phyloP scores from a whole-genome alignment of 371 early-diverging fungal genomes.

The Thermomucor indicae-seudaticae region DNA sequence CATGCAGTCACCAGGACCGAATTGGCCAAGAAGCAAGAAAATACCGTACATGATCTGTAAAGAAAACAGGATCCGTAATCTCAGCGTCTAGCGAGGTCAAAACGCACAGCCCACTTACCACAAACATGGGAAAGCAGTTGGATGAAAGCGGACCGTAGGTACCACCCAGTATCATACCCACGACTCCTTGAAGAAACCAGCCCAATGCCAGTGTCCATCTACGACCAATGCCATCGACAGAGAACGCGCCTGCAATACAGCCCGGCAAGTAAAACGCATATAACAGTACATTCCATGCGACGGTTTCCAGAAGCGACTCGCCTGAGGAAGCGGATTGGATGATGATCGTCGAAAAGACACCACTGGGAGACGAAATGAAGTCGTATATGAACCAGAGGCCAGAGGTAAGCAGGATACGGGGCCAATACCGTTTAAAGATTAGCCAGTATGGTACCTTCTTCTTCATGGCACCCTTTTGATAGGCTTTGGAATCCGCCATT shows the following conservation, averaged over 20 bases:
- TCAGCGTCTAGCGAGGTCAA: not conserved
- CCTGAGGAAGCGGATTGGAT: slow-evolving; percentile 39
- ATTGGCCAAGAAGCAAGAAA: slow-evolving; percentile 54
- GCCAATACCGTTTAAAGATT: slow-evolving; percentile 57
- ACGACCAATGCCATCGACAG: slow-evolving; percentile 55
- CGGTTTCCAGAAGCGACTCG: slow-evolving; percentile 39
- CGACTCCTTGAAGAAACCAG: slow-evolving; percentile 44
- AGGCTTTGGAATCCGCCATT: slow-evolving; percentile 53
- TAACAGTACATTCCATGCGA: slow-evolving; percentile 57
- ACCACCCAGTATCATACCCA: slow-evolving; percentile 57
- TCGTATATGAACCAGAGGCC: slow-evolving; percentile 67
- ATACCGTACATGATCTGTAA: slow-evolving; percentile 51
- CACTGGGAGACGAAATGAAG: slow-evolving; percentile 53
- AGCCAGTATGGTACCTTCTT: slow-evolving; percentile 54
- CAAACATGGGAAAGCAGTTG: slow-evolving; percentile 55
- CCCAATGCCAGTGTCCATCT: slow-evolving; percentile 54
- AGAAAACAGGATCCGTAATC: not conserved
- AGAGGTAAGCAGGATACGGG: slow-evolving; percentile 49
- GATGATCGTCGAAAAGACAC: slow-evolving; percentile 53
- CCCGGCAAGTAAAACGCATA: slow-evolving; percentile 61
- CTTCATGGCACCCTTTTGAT: slow-evolving; percentile 40
- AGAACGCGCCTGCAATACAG: slow-evolving; percentile 45
- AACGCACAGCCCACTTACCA: slow-evolving; percentile 16
- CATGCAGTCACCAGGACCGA: slow-evolving; percentile 53
- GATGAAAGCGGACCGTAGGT: slow-evolving; percentile 39